These are phyloP conservation scores for Rhizopus sp. DNA, from an alignment of 371 early-diverging fungal species.

Conservation along the genomic window DNA sequence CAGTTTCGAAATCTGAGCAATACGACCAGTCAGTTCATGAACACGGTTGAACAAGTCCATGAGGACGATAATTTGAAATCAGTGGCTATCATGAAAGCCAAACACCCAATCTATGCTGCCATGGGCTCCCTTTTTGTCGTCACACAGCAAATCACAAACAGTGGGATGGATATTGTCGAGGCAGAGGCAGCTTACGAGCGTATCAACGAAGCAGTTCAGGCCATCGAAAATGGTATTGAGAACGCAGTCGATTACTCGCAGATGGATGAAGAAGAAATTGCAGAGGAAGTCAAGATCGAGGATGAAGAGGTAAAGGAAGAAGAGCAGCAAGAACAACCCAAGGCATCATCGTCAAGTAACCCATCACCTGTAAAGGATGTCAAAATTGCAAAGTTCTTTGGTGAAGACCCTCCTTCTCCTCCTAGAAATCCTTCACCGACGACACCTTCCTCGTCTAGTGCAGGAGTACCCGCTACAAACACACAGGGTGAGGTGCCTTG, in stretches of 20 bases:
- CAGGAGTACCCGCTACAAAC: background rate
- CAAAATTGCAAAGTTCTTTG: constrained; percentile 71
- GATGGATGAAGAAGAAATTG: constrained; percentile 8
- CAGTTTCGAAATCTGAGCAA: constrained; percentile 57
- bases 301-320: constrained; percentile 2
- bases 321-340: constrained; percentile 4
- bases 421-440: constrained; percentile 15
- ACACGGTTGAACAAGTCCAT: constrained; percentile 39
- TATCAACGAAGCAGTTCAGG: constrained; percentile 18
- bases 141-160: constrained; percentile 62
- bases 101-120: constrained; percentile 68
- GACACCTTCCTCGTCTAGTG: constrained; percentile 22
- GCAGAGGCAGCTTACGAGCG: constrained; percentile 21
- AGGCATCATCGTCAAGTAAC: background rate
- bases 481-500: constrained; percentile 7
- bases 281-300: background rate
- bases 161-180: constrained; percentile 25
- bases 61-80: constrained; percentile 1
- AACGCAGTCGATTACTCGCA: constrained; percentile 14
- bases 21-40: constrained; percentile 44
- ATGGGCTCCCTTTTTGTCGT: constrained; percentile 71
- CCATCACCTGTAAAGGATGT: constrained; percentile 8
- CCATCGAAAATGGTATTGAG: constrained; percentile 16
- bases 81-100: constrained; percentile 53
- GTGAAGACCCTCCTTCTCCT: constrained; percentile 58